Conservation (phyloP, 805 yeast genomes). For the Wickerhamiella siamensis region DNA sequence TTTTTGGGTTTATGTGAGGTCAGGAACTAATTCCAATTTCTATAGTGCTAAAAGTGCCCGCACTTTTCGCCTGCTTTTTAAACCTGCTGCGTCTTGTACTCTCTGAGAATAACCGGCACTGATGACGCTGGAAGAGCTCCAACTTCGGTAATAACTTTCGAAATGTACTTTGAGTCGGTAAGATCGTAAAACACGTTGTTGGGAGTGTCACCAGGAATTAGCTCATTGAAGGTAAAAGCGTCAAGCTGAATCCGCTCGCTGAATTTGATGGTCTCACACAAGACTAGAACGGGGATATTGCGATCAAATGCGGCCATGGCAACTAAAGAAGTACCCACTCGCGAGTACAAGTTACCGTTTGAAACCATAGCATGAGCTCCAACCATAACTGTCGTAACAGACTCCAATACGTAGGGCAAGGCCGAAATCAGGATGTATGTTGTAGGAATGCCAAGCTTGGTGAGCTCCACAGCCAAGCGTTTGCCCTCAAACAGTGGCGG, state of each 20-base stretch:
- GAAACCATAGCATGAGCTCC: conserved; percentile 98
- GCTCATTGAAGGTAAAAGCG: conserved; percentile 85
- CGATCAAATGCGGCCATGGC: conserved; percentile 83
- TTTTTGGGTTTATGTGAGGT: not conserved
- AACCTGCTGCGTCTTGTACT: conserved; percentile 32
- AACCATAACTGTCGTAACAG: conserved; percentile 72
- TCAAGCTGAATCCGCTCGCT: conserved; percentile 92
- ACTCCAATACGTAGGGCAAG: conserved; percentile 60
- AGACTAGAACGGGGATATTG: conserved; percentile 85
- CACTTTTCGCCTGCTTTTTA: not conserved
- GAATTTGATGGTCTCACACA: conserved; percentile 90
- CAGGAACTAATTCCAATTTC: no score
- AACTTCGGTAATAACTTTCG: conserved; percentile 88
- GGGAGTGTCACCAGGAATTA: conserved; percentile 30
- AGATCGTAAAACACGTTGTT: conserved; percentile 80
- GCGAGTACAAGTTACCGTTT: conserved; percentile 80
- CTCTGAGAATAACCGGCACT: conserved; percentile 91
- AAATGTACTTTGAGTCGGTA: conserved; percentile 86
- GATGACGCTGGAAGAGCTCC: conserved; percentile 97
- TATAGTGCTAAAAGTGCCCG: not conserved
- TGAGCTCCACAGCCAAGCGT: conserved; percentile 50
- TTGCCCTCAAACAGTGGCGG: conserved; percentile 92
- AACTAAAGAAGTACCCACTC: conserved; percentile 88
- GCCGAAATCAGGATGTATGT: conserved; percentile 72
- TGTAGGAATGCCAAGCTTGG: conserved; percentile 49